Percentiles rank a stretch among this genome's conserved stretches.
Evolutionary conservation across 345 rosid genomes (phyloP).

Genomic region (Fremontodendron californicum): DNA sequence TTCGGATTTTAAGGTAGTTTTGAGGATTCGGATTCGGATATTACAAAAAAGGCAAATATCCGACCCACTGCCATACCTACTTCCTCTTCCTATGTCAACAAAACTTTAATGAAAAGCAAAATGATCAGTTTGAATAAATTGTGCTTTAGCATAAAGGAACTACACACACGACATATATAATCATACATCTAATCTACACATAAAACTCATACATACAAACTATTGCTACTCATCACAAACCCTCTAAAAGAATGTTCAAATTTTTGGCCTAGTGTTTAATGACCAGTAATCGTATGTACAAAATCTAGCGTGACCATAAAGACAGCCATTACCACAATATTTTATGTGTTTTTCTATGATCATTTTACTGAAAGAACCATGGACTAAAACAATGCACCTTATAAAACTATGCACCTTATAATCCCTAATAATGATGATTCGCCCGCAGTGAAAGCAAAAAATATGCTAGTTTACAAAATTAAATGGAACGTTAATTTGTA

Average conservation of each 20-base stretch:
- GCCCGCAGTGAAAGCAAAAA: conserved; percentile 8
- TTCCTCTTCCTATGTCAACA: background rate
- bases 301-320: background rate
- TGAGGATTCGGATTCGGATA: no score
- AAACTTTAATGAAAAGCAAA: background rate
- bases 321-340: conserved; percentile 7
- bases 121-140: background rate
- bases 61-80: no score
- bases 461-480: background rate
- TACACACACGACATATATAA: background rate
- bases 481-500: background rate
- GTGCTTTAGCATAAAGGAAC: background rate
- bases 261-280: background rate
- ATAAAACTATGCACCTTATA: no score
- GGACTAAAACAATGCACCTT: background rate
- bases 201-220: background rate
- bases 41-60: no score
- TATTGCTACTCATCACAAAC: background rate
- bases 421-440: conserved; percentile 8
- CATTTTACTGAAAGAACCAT: background rate
- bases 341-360: conserved; percentile 16
- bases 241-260: background rate
- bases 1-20: no score
- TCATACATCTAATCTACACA: background rate
- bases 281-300: background rate